Percentiles rank a stretch among this genome's conserved stretches.
phyloP scores from a whole-genome alignment of 2,329 filamentous ascomycete genomes.

The Gnomoniopsis smithogilvyi region DNA sequence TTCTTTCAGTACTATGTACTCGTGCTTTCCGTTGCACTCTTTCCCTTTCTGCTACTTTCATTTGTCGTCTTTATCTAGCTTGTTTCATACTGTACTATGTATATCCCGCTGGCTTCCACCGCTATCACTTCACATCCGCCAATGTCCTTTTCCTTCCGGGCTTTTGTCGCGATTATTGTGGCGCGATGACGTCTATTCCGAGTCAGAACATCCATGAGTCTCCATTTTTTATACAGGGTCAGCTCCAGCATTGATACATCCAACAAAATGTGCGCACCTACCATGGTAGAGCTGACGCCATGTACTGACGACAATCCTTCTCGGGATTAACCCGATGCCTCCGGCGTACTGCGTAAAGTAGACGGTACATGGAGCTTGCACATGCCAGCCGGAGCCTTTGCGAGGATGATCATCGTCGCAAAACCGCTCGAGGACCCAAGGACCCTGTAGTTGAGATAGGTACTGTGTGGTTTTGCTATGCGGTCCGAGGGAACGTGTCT shows the following conservation, averaged over 20 bases:
- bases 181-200: slow-evolving; percentile 17
- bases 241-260: slow-evolving; percentile 3
- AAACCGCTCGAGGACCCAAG: not conserved
- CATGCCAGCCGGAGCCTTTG: not conserved
- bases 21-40: not conserved
- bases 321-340: not conserved
- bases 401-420: not conserved
- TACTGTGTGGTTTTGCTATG: slow-evolving; percentile 1
- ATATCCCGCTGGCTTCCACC: not conserved
- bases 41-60: not conserved
- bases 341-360: not conserved
- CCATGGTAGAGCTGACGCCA: not conserved
- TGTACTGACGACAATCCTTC: slow-evolving; percentile 13
- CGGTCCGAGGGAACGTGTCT: not conserved
- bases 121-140: not conserved
- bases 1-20: not conserved
- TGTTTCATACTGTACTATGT: not conserved
- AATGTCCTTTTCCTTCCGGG: slow-evolving; percentile 3
- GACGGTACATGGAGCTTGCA: slow-evolving; percentile 4
- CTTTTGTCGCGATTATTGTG: slow-evolving; percentile 19
- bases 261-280: not conserved
- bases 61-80: not conserved
- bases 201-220: slow-evolving; percentile 13
- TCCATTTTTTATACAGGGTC: not conserved
- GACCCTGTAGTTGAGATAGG: not conserved